Percentiles rank a stretch among this genome's conserved stretches.
Conservation (phyloP, 495 filamentous ascomycete genomes). For the Xylaria venustula region DNA sequence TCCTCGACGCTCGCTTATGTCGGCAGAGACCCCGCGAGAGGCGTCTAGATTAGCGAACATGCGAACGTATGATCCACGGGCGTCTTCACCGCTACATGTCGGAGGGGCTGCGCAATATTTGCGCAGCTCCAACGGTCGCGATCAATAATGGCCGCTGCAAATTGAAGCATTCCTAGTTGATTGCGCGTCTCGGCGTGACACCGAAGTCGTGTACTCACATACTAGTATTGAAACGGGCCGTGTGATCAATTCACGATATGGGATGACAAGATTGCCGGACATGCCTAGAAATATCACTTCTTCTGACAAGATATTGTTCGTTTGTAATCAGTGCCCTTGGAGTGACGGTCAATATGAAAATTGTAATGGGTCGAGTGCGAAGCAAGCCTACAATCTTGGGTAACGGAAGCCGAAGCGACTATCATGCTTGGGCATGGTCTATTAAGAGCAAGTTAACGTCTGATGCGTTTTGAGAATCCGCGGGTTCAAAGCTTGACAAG, state of each 20-base stretch:
- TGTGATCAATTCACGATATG: neutral
- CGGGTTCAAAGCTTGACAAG: neutral
- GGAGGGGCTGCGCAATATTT: neutral
- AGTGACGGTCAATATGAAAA: neutral
- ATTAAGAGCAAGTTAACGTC: neutral
- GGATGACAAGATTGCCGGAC: neutral
- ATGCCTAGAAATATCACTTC: neutral
- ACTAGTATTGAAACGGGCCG: neutral
- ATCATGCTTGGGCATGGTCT: too few species aligned
- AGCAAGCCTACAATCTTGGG: too few species aligned
- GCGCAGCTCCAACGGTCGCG: neutral
- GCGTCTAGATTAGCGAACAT: neutral
- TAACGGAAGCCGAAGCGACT: too few species aligned
- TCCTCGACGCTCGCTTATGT: neutral
- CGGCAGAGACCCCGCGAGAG: neutral
- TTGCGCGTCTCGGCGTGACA: constrained; percentile 14
- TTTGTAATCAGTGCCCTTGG: too few species aligned
- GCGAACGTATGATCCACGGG: neutral
- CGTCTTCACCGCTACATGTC: constrained; percentile 4
- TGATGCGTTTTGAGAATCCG: neutral
- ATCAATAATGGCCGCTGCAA: neutral
- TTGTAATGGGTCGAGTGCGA: too few species aligned
- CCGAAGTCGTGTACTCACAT: constrained; percentile 4
- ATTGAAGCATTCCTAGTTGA: neutral
- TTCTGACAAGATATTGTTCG: too few species aligned